These are phyloP conservation scores for Cadophora gregata DNA, from an alignment of 2,329 filamentous ascomycete genomes.

Conservation along the genomic window DNA sequence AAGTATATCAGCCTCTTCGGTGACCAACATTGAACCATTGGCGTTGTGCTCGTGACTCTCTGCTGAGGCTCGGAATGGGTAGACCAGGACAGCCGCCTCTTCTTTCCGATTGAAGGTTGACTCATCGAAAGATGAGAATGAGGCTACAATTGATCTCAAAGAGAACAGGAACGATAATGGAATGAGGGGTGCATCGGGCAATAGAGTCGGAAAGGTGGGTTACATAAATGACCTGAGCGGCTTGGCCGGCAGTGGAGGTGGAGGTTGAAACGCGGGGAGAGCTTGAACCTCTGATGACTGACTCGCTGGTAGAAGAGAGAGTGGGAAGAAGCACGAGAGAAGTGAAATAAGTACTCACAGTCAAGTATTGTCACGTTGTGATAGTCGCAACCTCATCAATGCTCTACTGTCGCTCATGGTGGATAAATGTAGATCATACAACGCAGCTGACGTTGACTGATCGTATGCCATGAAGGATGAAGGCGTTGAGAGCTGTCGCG, in stretches of 20 bases:
- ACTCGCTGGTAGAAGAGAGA: not conserved
- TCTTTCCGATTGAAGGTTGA: slow-evolving; percentile 2
- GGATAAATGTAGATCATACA: slow-evolving; percentile 3
- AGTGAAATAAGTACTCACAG: not conserved
- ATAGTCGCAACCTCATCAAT: not conserved
- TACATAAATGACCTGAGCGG: not conserved
- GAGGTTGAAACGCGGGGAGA: slow-evolving; percentile 15
- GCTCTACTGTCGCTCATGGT: not conserved
- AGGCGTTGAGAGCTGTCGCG: not conserved
- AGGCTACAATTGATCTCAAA: not conserved
- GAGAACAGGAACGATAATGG: not conserved
- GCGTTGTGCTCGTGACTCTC: not conserved
- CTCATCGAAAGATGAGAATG: not conserved
- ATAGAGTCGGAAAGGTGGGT: not conserved
- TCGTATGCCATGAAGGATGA: not conserved
- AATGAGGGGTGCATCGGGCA: not conserved
- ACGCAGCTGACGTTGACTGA: slow-evolving; percentile 2
- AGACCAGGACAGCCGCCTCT: not conserved
- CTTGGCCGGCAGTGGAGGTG: not conserved
- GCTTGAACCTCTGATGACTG: slow-evolving; percentile 6
- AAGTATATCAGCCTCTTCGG: slow-evolving; percentile 8
- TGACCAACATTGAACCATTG: not conserved
- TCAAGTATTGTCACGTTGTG: not conserved
- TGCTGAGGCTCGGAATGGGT: not conserved
- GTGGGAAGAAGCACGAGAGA: not conserved